Conservation (phyloP, 164 flowering plant genomes). For the Macadamia tetraphylla region DNA sequence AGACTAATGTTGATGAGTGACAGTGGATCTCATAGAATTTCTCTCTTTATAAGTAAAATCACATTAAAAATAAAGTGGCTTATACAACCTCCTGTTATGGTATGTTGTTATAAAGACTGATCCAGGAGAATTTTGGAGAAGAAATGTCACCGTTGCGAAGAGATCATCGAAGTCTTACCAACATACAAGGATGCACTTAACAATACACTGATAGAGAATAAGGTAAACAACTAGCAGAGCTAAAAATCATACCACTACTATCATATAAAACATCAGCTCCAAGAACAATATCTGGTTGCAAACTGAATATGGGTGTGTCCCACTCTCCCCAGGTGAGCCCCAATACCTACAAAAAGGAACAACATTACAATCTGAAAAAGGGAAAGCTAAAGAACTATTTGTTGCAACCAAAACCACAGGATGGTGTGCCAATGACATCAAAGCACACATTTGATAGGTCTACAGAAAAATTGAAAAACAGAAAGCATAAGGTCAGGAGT, state of each 20-base stretch:
- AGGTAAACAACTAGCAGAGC: background rate
- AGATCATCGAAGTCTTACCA: conserved; percentile 77
- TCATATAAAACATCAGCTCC: conserved; percentile 97
- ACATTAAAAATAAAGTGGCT: background rate
- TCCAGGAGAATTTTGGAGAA: conserved; percentile 66
- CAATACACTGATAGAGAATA: background rate
- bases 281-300: conserved; percentile 64
- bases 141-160: conserved; percentile 80
- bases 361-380: background rate
- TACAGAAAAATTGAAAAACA: no score
- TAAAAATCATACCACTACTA: conserved; percentile 44
- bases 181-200: conserved; percentile 9
- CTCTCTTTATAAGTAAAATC: background rate
- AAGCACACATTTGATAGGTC: no score
- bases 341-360: conserved; percentile 40
- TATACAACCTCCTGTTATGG: conserved; percentile 73
- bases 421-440: no score
- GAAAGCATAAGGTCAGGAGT: no score
- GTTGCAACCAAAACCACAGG: no score
- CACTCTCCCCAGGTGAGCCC: conserved; percentile 95
- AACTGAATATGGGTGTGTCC: conserved; percentile 57
- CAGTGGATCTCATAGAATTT: background rate
- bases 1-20: background rate
- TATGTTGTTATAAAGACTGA: conserved; percentile 84
- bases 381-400: no score